Conservation (phyloP, 352 stramenopile species). For the Achlya hypogyna region DNA sequence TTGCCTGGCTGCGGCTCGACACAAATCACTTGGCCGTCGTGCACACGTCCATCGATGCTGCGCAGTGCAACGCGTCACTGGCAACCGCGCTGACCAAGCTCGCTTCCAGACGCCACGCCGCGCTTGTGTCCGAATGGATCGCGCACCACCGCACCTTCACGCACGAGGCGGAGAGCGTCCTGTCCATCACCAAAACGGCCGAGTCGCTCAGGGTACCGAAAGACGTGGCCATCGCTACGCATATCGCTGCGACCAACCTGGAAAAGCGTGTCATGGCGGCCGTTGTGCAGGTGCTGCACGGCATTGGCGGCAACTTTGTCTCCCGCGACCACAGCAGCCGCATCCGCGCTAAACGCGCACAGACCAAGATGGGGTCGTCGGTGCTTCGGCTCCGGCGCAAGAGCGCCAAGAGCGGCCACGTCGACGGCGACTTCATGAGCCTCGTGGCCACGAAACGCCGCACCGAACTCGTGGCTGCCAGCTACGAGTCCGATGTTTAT, state of each 20-base stretch:
- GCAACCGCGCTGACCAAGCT: neutral
- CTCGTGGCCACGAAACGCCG: neutral
- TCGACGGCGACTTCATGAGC: neutral
- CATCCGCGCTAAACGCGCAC: neutral
- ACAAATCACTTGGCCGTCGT: conserved; percentile 7
- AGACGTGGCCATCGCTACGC: neutral
- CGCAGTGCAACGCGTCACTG: neutral
- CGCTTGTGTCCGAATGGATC: conserved; percentile 9
- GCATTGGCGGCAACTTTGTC: conserved; percentile 9
- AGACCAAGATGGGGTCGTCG: neutral
- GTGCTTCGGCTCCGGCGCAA: neutral
- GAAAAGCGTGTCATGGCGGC: conserved; percentile 16
- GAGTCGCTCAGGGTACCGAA: conserved; percentile 10
- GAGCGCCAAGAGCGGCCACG: neutral
- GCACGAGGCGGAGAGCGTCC: conserved; percentile 4
- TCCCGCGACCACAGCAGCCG: neutral
- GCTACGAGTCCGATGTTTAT: neutral
- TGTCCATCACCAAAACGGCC: conserved; percentile 7
- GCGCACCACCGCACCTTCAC: neutral
- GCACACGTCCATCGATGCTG: conserved; percentile 14
- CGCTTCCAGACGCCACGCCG: neutral
- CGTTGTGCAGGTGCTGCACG: conserved; percentile 12
- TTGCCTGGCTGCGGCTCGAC: conserved; percentile 14
- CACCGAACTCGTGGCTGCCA: neutral
- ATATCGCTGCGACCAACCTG: conserved; percentile 10